These are phyloP conservation scores for Bipolaris gigantea DNA, from an alignment of 2,329 filamentous ascomycete species.

Conservation along the genomic window DNA sequence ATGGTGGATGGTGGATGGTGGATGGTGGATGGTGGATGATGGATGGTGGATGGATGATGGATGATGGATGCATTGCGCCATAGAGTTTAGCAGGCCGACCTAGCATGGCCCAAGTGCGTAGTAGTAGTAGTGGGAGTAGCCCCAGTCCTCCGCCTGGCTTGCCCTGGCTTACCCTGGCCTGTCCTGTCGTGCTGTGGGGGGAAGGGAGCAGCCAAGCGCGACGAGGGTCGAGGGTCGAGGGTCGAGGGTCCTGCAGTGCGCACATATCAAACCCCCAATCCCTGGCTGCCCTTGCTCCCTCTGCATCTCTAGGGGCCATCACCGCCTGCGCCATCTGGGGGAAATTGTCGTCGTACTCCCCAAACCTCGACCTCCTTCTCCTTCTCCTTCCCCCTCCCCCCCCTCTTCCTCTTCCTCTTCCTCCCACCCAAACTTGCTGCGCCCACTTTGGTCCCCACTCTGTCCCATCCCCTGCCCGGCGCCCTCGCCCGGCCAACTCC, in stretches of 20 bases:
- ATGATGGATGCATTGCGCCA: neutral
- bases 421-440: neutral
- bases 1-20: no score
- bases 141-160: no score
- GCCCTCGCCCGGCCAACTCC: neutral
- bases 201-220: neutral
- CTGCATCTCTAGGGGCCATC: slow-evolving; percentile 1
- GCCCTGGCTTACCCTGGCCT: no score
- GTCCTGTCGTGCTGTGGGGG: neutral
- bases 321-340: neutral
- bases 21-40: no score
- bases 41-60: no score
- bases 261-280: slow-evolving; percentile 16
- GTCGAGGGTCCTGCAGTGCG: slow-evolving; percentile 9
- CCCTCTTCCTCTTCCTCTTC: neutral
- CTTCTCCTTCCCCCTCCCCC: no score
- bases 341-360: slow-evolving; percentile 1
- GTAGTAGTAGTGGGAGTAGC: no score
- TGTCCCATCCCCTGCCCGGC: neutral
- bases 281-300: slow-evolving; percentile 2
- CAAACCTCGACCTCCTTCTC: neutral
- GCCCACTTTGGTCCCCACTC: no score
- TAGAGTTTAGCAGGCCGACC: slow-evolving; percentile 7
- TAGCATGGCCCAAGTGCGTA: no score
- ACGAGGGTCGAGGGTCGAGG: neutral